Conservation (phyloP, 2,329 filamentous ascomycete genomes). For the Colletotrichum spaethianum region DNA sequence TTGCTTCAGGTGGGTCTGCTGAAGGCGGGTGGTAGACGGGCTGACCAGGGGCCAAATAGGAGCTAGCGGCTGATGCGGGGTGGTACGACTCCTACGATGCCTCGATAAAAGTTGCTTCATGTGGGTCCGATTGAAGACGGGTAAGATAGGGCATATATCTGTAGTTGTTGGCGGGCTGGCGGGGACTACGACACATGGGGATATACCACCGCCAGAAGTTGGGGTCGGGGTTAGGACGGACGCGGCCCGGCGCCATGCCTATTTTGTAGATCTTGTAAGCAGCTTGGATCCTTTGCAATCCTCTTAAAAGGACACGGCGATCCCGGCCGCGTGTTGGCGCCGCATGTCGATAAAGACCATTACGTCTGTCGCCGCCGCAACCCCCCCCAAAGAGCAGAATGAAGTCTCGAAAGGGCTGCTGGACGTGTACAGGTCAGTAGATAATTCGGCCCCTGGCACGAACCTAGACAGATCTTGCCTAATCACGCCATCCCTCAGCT, state of each 20-base stretch:
- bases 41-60: neutral
- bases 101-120: conserved; percentile 24
- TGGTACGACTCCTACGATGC: neutral
- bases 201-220: neutral
- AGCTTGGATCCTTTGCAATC: neutral
- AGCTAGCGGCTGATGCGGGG: neutral
- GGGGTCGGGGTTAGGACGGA: neutral
- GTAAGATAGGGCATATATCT: too few species aligned
- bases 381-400: neutral
- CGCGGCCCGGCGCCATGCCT: neutral
- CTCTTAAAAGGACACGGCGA: neutral
- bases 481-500: neutral
- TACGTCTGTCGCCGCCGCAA: neutral
- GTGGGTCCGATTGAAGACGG: conserved; percentile 9
- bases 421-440: conserved; percentile 30
- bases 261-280: neutral
- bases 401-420: conserved; percentile 22
- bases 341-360: neutral
- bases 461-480: neutral
- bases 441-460: neutral
- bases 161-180: neutral
- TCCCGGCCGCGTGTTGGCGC: neutral
- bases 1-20: neutral
- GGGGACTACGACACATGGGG: too few species aligned
- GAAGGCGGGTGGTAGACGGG: neutral